Evolutionary conservation across 192 early-diverging fungal genomes (phyloP).

Genomic region (Irineochytrium annulatum): DNA sequence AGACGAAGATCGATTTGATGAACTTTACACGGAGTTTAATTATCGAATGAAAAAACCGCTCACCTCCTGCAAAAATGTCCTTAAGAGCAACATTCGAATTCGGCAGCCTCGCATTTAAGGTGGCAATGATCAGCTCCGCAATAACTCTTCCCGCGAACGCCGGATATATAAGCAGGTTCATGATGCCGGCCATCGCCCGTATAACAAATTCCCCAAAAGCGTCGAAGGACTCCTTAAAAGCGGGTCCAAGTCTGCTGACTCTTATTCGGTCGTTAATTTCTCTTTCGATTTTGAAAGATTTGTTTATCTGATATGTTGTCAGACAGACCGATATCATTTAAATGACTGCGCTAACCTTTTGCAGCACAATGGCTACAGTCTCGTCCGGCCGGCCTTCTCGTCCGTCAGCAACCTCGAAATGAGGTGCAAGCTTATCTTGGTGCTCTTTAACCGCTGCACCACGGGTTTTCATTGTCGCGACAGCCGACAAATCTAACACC

Average conservation of each 20-base stretch:
- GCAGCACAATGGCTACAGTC: slow-evolving; percentile 42
- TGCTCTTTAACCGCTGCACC: slow-evolving; percentile 18
- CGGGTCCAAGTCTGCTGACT: slow-evolving; percentile 29
- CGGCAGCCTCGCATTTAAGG: slow-evolving; percentile 58
- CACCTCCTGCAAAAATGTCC: slow-evolving; percentile 62
- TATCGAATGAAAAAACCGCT: slow-evolving; percentile 3
- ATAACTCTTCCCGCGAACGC: slow-evolving; percentile 48
- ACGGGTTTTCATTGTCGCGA: slow-evolving; percentile 17
- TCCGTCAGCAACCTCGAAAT: neutral
- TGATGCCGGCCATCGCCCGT: slow-evolving; percentile 15
- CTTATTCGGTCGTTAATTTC: slow-evolving; percentile 32
- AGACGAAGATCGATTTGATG: slow-evolving; percentile 87
- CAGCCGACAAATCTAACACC: slow-evolving; percentile 59
- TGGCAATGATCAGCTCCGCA: slow-evolving; percentile 51
- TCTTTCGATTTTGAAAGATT: slow-evolving; percentile 54
- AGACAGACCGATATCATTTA: neutral
- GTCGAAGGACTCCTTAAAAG: slow-evolving; percentile 18
- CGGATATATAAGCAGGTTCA: slow-evolving; percentile 26
- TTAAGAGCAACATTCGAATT: slow-evolving; percentile 65
- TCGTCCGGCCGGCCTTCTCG: neutral
- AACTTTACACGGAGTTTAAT: slow-evolving; percentile 33
- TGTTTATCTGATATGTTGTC: slow-evolving; percentile 51
- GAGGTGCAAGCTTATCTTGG: slow-evolving; percentile 1
- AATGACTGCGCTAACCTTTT: slow-evolving; percentile 42
- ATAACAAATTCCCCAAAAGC: slow-evolving; percentile 8